Conservation (phyloP, 2,329 filamentous ascomycete genomes). For the Cordyceps fumosorosea region DNA sequence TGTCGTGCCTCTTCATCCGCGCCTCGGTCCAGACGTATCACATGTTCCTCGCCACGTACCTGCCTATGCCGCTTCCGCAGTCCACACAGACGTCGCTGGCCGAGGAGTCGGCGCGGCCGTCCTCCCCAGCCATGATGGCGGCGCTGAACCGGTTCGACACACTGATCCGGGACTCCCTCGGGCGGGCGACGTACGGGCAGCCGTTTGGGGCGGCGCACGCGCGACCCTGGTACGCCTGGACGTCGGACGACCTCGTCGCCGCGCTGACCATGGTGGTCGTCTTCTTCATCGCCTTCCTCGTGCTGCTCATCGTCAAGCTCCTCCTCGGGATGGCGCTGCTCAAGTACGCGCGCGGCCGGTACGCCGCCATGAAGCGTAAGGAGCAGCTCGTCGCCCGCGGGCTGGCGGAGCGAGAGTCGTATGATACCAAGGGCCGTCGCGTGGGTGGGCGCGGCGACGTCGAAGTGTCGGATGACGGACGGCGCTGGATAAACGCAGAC, state of each 20-base stretch:
- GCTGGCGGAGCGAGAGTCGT: constrained; percentile 44
- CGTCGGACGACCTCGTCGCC: constrained; percentile 67
- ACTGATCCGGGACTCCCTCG: constrained; percentile 67
- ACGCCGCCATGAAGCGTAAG: constrained; percentile 69
- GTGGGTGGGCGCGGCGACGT: constrained; percentile 78
- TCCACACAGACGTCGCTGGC: constrained; percentile 60
- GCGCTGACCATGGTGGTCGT: constrained; percentile 77
- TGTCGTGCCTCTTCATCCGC: constrained; percentile 92
- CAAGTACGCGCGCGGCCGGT: constrained; percentile 70
- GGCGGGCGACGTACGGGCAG: constrained; percentile 62
- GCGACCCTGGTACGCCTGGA: constrained; percentile 48
- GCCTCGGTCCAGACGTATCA: constrained; percentile 94
- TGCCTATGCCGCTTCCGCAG: constrained; percentile 64
- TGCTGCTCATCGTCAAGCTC: constrained; percentile 78
- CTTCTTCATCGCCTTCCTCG: constrained; percentile 76
- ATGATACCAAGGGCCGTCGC: constrained; percentile 65
- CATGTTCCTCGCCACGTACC: constrained; percentile 88
- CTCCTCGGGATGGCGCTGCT: constrained; percentile 83
- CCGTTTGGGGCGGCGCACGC: constrained; percentile 37
- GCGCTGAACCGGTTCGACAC: constrained; percentile 74
- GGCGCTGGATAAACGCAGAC: constrained; percentile 80
- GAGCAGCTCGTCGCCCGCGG: constrained; percentile 47
- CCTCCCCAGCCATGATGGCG: constrained; percentile 69
- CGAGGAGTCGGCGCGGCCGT: constrained; percentile 54
- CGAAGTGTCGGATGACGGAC: constrained; percentile 82